Evolutionary conservation across 169 alveolate genomes (phyloP), one percentile per base, ranked within the genome.

Genomic region (Plasmodium yoelii): DNA sequence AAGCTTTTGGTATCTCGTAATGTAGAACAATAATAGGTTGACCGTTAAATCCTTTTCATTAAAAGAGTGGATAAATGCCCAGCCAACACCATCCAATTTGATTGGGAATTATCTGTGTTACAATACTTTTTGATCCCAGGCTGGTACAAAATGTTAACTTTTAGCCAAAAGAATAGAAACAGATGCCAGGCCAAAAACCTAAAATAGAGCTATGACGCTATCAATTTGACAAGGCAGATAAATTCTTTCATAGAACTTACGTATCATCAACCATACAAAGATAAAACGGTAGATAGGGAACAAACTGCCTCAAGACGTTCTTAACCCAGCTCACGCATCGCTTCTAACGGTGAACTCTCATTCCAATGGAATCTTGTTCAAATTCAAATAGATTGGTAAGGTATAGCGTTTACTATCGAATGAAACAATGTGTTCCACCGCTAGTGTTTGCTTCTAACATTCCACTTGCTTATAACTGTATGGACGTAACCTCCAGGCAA

Each of bases 261-360:
- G 74, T 39, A n/a, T 67, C 74, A 67, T 67, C 74, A 1, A 28
- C 74, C 74, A 67, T 67, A 67, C 74, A 67, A 9, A 67, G 13
- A 67, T 61, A 84, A 73, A 55, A 49, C 71, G 93, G 93, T 67
- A 84, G 93, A 87, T 86, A 53, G 93, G 93, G 93, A 59, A 86
- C 89, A 55, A 84, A 53, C 88, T 87, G 93, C 93, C 93, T 87
- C 93, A 87, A 87, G 93, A 87, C 93, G 93, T 84, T 74, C 61
- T 86, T 86, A 86, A 74, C 91, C 91, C 91, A 86, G 80, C 91
- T 75, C 91, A 86, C 87, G 91, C 46, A 73, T 74, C 92, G 42
- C 92, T 73, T 75, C 57, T 82, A 19, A 86, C 92, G 84, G 75
- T 87, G 93, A 87, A 55, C 92, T 84, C 93, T 87, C 93, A 86